Base-by-base conservation (phyloP, 2,329 filamentous ascomycete species). In the Tympanopsis confertula region DNA sequence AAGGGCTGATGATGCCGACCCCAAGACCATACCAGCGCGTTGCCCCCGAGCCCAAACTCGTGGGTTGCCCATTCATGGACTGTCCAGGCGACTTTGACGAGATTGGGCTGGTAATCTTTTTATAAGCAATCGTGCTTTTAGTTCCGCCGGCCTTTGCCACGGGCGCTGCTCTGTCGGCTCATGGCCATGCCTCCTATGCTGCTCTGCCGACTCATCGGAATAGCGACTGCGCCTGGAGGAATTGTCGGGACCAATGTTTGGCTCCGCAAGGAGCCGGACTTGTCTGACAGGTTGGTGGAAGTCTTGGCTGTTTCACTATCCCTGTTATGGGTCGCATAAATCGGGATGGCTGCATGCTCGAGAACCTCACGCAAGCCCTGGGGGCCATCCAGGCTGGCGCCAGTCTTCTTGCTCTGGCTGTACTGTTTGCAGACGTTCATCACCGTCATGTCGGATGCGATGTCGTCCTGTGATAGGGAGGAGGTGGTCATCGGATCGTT, bases 351-450 rank as follows among this genome's bases (percentile, higher is more conserved):
- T n/a, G n/a, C n/a, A n/a, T n/a, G n/a, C n/a, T n/a, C n/a, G n/a
- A n/a, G n/a, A n/a, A 76, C 56, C 44, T 62, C 68, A 38, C 71
- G 68, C 39, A 71, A 62, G 19, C 71, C 70, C 40, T 66, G 68
- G 30, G 65, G 60, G 4, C 61, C 58, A 41, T 74, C 68, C n/a
- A 78, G 62, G 39, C 74, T 72, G 20, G 71, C 63, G 2, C 73
- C 73, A 2, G 62, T 58, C 42, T 69, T 71, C 48, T 74, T 63
- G 4, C 56, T 56, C 39, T 62, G 58, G 48, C 72, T 68, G 45
- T 76, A 78, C 45, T 69, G 66, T 50, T 68, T 68, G 46, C 73
- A 68, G 42, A 69, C 64, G 24, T 68, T 68, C 60, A 81, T 74
- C 35, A 79, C 66, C 7, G 67, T 62, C 19, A 78, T 54, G 38